A percentile compares a stretch with the other conserved stretches of the same genome.
Conservation (phyloP, 495 filamentous ascomycete species). For the Penicillium ochrochloron region DNA sequence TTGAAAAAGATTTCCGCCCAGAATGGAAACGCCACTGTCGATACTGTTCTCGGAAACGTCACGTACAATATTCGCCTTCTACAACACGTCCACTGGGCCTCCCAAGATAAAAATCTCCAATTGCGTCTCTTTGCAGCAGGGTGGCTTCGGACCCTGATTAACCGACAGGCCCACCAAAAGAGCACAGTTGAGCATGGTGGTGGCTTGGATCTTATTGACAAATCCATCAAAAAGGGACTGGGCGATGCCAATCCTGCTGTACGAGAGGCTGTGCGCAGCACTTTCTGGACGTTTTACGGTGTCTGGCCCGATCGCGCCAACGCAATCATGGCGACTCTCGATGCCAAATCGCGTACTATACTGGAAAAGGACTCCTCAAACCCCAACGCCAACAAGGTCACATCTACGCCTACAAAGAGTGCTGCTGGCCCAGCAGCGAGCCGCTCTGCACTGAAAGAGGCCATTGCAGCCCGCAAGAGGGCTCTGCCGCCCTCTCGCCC, state of each 20-base stretch:
- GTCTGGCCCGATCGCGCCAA: slow-evolving; percentile 83
- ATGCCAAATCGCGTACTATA: slow-evolving; percentile 71
- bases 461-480: slow-evolving; percentile 83
- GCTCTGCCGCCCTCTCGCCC: slow-evolving; percentile 72
- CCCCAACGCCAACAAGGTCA: slow-evolving; percentile 63
- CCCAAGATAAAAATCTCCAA: slow-evolving; percentile 89
- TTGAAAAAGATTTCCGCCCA: slow-evolving; percentile 90
- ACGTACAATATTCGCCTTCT: slow-evolving; percentile 79
- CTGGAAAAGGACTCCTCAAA: slow-evolving; percentile 82
- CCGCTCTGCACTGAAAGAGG: slow-evolving; percentile 69
- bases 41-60: slow-evolving; percentile 73
- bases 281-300: slow-evolving; percentile 79
- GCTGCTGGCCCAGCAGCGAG: slow-evolving; percentile 48
- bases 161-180: slow-evolving; percentile 78
- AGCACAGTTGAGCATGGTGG: slow-evolving; percentile 80
- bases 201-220: slow-evolving; percentile 79
- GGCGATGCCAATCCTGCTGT: slow-evolving; percentile 86
- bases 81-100: slow-evolving; percentile 79
- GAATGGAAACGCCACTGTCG: slow-evolving; percentile 75
- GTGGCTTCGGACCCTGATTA: slow-evolving; percentile 84
- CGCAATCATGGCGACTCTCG: slow-evolving; percentile 72
- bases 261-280: slow-evolving; percentile 77
- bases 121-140: slow-evolving; percentile 75
- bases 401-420: slow-evolving; percentile 46
- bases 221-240: slow-evolving; percentile 84